A percentile compares a stretch with the other conserved stretches of the same genome.
Evolutionary conservation across 2,329 filamentous ascomycete species (phyloP).

Genomic region (Lojkania enalia): DNA sequence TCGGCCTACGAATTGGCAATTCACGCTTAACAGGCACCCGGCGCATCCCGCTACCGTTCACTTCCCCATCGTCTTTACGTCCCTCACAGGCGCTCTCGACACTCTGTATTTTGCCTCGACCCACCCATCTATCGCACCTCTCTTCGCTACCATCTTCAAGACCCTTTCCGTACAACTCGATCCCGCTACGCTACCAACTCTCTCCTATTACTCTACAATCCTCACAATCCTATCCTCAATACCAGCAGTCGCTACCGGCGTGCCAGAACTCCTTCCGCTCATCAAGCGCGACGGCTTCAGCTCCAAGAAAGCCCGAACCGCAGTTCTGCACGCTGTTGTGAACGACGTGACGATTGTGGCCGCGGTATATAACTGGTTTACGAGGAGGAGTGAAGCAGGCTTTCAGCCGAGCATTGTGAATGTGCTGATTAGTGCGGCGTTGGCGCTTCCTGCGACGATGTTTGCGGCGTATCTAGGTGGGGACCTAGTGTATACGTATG

Average conservation of each 20-base stretch:
- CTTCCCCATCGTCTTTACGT: conserved; percentile 53
- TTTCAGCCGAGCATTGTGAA: conserved; percentile 45
- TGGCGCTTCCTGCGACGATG: conserved; percentile 41
- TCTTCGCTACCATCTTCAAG: conserved; percentile 36
- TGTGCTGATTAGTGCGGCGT: conserved; percentile 41
- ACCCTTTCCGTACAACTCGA: conserved; percentile 29
- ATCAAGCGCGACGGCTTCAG: conserved; percentile 50
- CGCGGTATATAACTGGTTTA: conserved; percentile 51
- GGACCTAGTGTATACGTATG: conserved; percentile 50
- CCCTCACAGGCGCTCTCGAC: conserved; percentile 49
- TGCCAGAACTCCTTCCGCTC: conserved; percentile 45
- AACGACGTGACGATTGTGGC: conserved; percentile 48
- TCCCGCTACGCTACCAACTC: conserved; percentile 41
- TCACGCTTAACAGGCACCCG: conserved; percentile 41
- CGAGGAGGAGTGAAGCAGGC: conserved; percentile 33
- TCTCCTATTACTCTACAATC: conserved; percentile 51
- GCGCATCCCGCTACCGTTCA: conserved; percentile 52
- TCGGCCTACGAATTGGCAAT: too few relatives aligned
- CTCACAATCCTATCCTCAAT: conserved; percentile 41
- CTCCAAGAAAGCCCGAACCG: conserved; percentile 47
- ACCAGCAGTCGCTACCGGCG: conserved; percentile 39
- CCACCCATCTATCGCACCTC: conserved; percentile 36
- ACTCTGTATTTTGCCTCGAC: conserved; percentile 40
- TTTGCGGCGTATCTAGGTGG: conserved; percentile 51
- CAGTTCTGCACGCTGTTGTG: conserved; percentile 47